Evolutionary conservation across 2,329 filamentous ascomycete species (phyloP), one percentile per base, ranked within the genome.

Genomic region (Aspergillus calidoustus): DNA sequence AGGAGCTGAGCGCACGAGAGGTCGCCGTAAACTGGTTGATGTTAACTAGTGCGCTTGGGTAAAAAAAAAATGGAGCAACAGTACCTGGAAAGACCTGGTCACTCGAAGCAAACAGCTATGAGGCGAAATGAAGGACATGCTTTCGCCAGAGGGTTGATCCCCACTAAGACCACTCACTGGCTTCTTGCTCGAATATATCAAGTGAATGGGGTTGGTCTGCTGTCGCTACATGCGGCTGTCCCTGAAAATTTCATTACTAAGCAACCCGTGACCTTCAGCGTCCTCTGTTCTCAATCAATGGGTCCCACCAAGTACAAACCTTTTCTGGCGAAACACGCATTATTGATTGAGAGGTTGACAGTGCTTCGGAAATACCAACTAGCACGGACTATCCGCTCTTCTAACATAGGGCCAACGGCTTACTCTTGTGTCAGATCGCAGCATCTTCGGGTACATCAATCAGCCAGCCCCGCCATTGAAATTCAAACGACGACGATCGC

Each of bases 51-150:
- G 9, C 13, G 15, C 15, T 41, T 15, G 11, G 11, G 11, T 15
- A 5, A 15, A 41, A 41, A 41, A 31, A 30, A 38, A 9, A 38
- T 51, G 31, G 41, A 23, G 5, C 11, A 23, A 51, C 15, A 22
- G 47, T 65, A 66, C 64, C 63, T 63, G 64, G 9, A 63, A 58
- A 34, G 54, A 59, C 34, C 53, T 63, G 49, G 53, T 34, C 28
- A 41, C 48, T n/a, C 56, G 34, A 17, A 52, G 17, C 17, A 66
- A 44, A 11, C 57, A 51, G 2, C 50, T 54, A 17, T 50, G 5
- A 38, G 60, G 56, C 13, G 63, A 55, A 17, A 54, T 23, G 5
- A 50, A 30, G 2, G 61, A 52, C 64, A 65, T 65, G 19, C 19
- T 61, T 38, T 19, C 15, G 25, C 38, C 8, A 54, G 38, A 23